These are phyloP conservation scores for Phytophthora constricta DNA, from an alignment of 352 stramenopile genomes.

Conservation along the genomic window DNA sequence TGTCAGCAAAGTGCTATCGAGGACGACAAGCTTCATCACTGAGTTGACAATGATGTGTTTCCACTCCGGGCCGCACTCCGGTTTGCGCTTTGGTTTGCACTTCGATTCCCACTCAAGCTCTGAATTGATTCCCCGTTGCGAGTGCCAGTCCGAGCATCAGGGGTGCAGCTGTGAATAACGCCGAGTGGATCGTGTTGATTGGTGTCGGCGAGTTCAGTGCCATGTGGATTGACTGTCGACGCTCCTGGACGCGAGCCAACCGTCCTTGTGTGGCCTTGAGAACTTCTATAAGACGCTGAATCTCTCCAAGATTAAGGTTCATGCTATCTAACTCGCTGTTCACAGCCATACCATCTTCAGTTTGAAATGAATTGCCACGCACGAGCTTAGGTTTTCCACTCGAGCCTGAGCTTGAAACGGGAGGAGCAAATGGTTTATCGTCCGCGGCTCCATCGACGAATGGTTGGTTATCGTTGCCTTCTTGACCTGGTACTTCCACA, in stretches of 20 bases:
- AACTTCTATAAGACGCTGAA: slow-evolving; percentile 46
- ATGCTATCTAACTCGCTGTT: slow-evolving; percentile 58
- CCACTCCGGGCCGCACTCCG: background rate
- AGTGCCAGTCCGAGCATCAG: slow-evolving; percentile 21
- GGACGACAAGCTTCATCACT: too few relatives aligned
- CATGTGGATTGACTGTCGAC: slow-evolving; percentile 49
- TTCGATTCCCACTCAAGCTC: slow-evolving; percentile 18
- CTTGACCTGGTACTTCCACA: slow-evolving; percentile 40
- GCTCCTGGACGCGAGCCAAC: slow-evolving; percentile 50
- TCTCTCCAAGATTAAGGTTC: slow-evolving; percentile 50
- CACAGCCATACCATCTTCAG: slow-evolving; percentile 49
- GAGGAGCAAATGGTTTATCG: slow-evolving; percentile 3
- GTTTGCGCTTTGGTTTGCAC: slow-evolving; percentile 5
- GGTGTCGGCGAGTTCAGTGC: slow-evolving; percentile 32
- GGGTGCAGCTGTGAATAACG: slow-evolving; percentile 29
- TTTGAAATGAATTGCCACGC: slow-evolving; percentile 46
- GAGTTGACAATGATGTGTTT: too few relatives aligned
- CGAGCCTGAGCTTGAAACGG: slow-evolving; percentile 25
- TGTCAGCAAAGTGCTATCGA: too few relatives aligned
- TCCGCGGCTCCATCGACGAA: slow-evolving; percentile 48
- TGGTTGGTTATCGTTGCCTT: slow-evolving; percentile 33
- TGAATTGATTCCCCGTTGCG: slow-evolving; percentile 22
- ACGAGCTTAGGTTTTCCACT: slow-evolving; percentile 34
- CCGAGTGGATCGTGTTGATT: slow-evolving; percentile 20
- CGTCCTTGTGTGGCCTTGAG: slow-evolving; percentile 47